Evolutionary conservation across 2,329 filamentous ascomycete species (phyloP), one percentile per base, ranked within the genome.

Genomic region (Botrytis tulipae): DNA sequence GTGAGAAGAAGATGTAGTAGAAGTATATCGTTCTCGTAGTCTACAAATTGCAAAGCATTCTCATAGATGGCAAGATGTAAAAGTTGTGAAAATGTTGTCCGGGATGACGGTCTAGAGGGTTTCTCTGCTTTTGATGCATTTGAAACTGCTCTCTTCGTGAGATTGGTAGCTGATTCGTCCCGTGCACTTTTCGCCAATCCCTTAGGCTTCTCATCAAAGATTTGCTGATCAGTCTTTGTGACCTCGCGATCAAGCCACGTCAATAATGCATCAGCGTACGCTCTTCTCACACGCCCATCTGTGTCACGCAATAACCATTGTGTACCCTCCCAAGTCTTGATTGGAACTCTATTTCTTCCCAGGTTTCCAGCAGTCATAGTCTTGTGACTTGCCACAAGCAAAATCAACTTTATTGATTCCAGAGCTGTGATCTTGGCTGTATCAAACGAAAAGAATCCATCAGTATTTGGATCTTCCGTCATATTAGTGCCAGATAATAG

Each of bases 291-390:
- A 46, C 89, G 87, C 46, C 89, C 89, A 78, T 95, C 91, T 0
- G 89, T 87, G 79, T 98, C 95, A 54, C 92, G 90, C 32, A 98
- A 84, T 62, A 98, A 88, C 93, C 94, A 97, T 75, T 98, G 94
- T 0, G 95, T 97, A n/a, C 93, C 94, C 82, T 98, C 95, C 96
- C 96, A 99, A 0, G 95, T 92, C 72, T 92, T 88, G 14, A 97
- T 86, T 0, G 93, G 91, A 0, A 97, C 93, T 59, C 87, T 89
- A 80, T 92, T 93, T 76, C 94, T 88, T 9, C 90, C 89, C 70
- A 96, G 87, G 44, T 88, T 88, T 80, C 87, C 90, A 80, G 86
- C 90, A 77, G 84, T 86, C 74, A 87, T 84, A 77, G 87, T 89
- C 35, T 86, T 87, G 76, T 87, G 87, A 60, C 97, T 97, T 4